These are phyloP conservation scores for Fusarium compactum DNA, from an alignment of 2,329 filamentous ascomycete genomes.

Conservation along the genomic window DNA sequence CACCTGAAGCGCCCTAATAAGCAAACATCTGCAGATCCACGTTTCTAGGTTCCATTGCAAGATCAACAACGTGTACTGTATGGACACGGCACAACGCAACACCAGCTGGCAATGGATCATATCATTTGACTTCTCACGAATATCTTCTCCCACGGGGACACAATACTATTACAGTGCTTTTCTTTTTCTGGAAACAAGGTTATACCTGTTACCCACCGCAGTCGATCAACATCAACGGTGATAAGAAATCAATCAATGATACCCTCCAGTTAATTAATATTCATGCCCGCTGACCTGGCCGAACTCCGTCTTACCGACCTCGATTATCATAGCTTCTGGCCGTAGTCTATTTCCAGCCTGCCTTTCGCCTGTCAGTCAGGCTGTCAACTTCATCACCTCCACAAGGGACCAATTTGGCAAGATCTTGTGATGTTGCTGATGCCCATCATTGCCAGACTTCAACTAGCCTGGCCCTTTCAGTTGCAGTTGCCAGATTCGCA, in stretches of 20 bases:
- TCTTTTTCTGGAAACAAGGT: background rate
- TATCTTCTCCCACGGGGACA: background rate
- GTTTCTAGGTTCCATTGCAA: constrained; percentile 29
- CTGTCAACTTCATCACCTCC: constrained; percentile 13
- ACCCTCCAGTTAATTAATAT: constrained; percentile 5
- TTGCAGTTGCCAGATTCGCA: constrained; percentile 43
- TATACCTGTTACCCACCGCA: background rate
- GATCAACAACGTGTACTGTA: constrained; percentile 5
- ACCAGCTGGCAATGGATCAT: constrained; percentile 17
- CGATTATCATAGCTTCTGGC: constrained; percentile 4
- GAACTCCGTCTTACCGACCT: constrained; percentile 9
- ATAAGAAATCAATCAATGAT: constrained; percentile 14
- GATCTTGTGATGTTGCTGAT: constrained; percentile 4
- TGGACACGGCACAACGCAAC: background rate
- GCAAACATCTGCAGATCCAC: constrained; percentile 35
- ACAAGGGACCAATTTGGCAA: constrained; percentile 11
- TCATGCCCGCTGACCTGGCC: background rate
- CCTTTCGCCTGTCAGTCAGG: background rate
- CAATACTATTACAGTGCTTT: background rate
- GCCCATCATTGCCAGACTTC: constrained; percentile 30
- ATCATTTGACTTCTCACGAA: constrained; percentile 6
- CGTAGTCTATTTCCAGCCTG: constrained; percentile 21
- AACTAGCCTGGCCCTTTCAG: constrained; percentile 26
- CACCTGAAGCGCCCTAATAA: constrained; percentile 29
- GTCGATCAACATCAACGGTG: background rate